These are phyloP conservation scores for Neurospora terricola DNA, from an alignment of 495 filamentous ascomycete species.

Conservation along the genomic window DNA sequence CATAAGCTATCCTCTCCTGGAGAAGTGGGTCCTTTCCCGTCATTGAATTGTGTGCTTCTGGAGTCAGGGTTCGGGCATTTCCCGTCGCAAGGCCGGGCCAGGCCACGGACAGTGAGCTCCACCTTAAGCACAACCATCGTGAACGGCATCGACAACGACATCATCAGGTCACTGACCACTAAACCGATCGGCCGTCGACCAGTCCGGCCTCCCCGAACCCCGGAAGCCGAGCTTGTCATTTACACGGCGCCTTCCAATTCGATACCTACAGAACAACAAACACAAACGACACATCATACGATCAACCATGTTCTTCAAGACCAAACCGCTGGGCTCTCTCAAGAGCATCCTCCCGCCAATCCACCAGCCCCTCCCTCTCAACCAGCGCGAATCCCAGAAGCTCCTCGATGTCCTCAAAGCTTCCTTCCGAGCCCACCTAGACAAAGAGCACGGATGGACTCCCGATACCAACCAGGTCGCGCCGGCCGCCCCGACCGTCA, in stretches of 20 bases:
- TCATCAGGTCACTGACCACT: background rate
- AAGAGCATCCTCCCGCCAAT: slow-evolving; percentile 48
- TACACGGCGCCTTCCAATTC: background rate
- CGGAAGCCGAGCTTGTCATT: background rate
- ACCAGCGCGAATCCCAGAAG: slow-evolving; percentile 52
- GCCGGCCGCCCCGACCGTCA: slow-evolving; percentile 12
- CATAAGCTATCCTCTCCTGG: background rate
- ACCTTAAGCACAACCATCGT: background rate
- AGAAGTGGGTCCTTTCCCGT: background rate
- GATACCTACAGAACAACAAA: background rate
- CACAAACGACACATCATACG: background rate
- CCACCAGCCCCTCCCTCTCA: slow-evolving; percentile 60
- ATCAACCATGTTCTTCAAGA: slow-evolving; percentile 18
- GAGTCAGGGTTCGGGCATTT: background rate
- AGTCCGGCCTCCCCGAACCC: background rate
- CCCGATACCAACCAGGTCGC: slow-evolving; percentile 10
- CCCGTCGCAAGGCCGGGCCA: background rate
- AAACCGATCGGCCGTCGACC: background rate
- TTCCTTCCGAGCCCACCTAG: slow-evolving; percentile 68
- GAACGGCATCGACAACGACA: background rate
- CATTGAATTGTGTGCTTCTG: background rate
- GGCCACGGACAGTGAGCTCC: background rate
- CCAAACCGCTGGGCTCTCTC: slow-evolving; percentile 29
- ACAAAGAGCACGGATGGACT: slow-evolving; percentile 48
- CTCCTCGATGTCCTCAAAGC: slow-evolving; percentile 59